Evolutionary conservation across 805 yeast genomes (phyloP).

Genomic region (Ogataea pilisensis): DNA sequence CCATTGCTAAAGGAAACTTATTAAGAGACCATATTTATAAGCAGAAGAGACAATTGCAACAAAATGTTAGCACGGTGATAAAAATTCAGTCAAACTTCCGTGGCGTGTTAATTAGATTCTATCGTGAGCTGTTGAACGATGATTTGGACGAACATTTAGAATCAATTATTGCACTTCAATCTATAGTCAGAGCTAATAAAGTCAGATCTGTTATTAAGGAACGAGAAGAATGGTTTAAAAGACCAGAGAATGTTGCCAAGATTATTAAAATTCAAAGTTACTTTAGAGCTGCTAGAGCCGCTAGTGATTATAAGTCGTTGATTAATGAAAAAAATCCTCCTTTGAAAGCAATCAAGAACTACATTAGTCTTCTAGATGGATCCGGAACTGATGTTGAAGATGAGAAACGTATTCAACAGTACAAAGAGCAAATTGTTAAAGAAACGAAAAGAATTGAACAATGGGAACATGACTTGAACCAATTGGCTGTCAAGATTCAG

Average conservation of each 20-base stretch:
- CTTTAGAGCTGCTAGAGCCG: constrained; percentile 63
- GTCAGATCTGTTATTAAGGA: constrained; percentile 35
- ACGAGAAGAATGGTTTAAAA: constrained; percentile 44
- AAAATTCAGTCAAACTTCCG: constrained; percentile 55
- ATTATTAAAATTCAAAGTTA: constrained; percentile 72
- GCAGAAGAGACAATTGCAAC: constrained; percentile 16
- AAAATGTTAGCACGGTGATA: constrained; percentile 29
- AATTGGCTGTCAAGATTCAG: constrained; percentile 73
- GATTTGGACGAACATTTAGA: constrained; percentile 44
- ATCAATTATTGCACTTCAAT: constrained; percentile 46
- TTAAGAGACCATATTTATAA: constrained; percentile 29
- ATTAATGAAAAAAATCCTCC: constrained; percentile 74
- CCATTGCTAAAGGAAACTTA: constrained; percentile 41
- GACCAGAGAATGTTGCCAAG: constrained; percentile 44
- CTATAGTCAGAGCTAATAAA: constrained; percentile 45
- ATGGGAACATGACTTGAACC: constrained; percentile 69
- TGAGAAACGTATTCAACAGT: constrained; percentile 62
- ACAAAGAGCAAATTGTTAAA: constrained; percentile 64
- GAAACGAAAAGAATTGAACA: constrained; percentile 67
- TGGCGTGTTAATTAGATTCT: constrained; percentile 59
- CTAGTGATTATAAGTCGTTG: constrained; percentile 68
- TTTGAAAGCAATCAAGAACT: constrained; percentile 66
- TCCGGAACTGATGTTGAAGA: constrained; percentile 66
- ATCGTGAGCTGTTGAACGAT: constrained; percentile 49
- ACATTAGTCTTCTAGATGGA: constrained; percentile 65